Percentiles rank a stretch among this genome's conserved stretches.
Evolutionary conservation across 345 rosid species (phyloP).

Genomic region (Salix arbutifolia): DNA sequence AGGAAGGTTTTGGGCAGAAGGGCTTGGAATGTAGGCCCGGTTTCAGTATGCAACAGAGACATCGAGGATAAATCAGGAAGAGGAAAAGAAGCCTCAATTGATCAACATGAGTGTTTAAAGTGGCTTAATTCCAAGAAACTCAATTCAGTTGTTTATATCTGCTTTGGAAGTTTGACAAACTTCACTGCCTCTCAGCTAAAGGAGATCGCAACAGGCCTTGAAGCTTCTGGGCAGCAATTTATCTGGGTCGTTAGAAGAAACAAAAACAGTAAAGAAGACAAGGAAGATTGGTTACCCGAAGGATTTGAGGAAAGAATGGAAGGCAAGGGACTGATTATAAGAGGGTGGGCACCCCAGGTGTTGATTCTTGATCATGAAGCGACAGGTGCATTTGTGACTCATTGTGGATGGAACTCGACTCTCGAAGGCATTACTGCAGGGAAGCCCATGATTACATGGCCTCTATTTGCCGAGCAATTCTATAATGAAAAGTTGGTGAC

Average conservation of each 20-base stretch:
- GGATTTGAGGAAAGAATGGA: constrained; percentile 20
- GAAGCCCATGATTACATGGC: constrained; percentile 45
- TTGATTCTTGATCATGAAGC: constrained; percentile 38
- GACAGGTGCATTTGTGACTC: constrained; percentile 36
- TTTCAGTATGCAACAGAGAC: constrained; percentile 30
- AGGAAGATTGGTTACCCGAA: constrained; percentile 26
- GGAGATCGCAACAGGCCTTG: constrained; percentile 19
- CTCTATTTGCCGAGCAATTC: constrained; percentile 31
- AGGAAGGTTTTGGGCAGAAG: constrained; percentile 34
- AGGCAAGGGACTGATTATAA: constrained; percentile 20
- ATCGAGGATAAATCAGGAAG: constrained; percentile 30
- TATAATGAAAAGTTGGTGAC: constrained; percentile 37
- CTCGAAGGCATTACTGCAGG: constrained; percentile 33
- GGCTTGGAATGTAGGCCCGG: constrained; percentile 64
- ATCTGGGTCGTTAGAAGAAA: constrained; percentile 15
- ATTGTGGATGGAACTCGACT: constrained; percentile 42
- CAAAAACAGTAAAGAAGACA: background rate
- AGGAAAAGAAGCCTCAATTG: constrained; percentile 22
- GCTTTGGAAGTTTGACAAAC: constrained; percentile 13
- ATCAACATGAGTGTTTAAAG: constrained; percentile 10
- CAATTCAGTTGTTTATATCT: constrained; percentile 17
- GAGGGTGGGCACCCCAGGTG: constrained; percentile 39
- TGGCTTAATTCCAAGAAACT: constrained; percentile 19
- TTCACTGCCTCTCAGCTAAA: constrained; percentile 11
- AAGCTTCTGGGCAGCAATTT: constrained; percentile 10